A percentile compares a stretch with the other conserved stretches of the same genome.
Conservation (phyloP, 2,329 filamentous ascomycete species). For the Mycosphaerella sp. region DNA sequence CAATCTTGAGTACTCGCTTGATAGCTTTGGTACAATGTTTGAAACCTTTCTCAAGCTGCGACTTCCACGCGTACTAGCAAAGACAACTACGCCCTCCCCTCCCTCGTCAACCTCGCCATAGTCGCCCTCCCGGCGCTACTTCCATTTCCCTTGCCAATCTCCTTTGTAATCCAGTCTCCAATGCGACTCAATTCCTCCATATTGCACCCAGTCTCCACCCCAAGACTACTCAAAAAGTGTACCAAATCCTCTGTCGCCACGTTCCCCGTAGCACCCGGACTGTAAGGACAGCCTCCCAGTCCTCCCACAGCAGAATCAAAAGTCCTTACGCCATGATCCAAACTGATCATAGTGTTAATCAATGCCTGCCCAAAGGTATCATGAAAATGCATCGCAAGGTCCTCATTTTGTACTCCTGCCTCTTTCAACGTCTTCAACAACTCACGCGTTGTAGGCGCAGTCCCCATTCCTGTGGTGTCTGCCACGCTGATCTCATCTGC, state of each 20-base stretch:
- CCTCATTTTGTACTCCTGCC: conserved; percentile 62
- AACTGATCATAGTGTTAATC: conserved; percentile 71
- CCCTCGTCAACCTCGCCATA: conserved; percentile 24
- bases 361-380: conserved; percentile 82
- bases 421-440: conserved; percentile 59
- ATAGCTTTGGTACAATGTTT: too few relatives aligned
- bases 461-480: conserved; percentile 88
- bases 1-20: too few relatives aligned
- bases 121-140: conserved; percentile 63
- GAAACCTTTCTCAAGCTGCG: neutral
- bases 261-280: conserved; percentile 79
- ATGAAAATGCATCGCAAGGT: conserved; percentile 76
- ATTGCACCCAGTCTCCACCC: conserved; percentile 68
- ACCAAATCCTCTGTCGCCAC: conserved; percentile 80
- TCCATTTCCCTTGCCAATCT: conserved; percentile 57
- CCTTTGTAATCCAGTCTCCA: conserved; percentile 63
- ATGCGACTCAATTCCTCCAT: conserved; percentile 60
- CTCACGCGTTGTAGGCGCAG: conserved; percentile 61
- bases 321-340: conserved; percentile 69
- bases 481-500: conserved; percentile 86
- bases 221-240: conserved; percentile 66
- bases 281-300: conserved; percentile 78
- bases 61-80: neutral
- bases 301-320: conserved; percentile 78
- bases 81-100: conserved; percentile 8